Base-by-base conservation (phyloP, 306 rosid species). In the Citrullus amarus region DNA sequence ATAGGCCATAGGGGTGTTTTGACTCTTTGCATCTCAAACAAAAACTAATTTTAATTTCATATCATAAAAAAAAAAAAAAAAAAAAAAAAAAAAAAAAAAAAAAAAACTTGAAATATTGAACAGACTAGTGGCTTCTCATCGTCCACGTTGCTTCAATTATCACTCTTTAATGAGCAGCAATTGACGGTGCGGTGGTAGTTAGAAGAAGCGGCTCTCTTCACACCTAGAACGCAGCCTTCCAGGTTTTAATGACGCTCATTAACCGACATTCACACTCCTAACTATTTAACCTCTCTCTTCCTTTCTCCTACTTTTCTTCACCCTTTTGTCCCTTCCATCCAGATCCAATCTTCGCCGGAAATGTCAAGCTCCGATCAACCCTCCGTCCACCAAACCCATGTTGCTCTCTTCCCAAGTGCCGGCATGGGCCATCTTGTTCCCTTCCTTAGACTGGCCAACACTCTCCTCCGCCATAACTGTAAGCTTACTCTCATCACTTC, bases 361-460 rank as follows among this genome's bases (percentile, higher is more conserved):
- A 78, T 78, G 80, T 65, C 50, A 20, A 16, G 6, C 4, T 78
- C 74, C 61, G 59, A 46, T 9, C 44, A 61, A 5, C 7, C 20
- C 22, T 65, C 71, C 25, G 48, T 48, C 71, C 6, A 38, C 22
- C 80, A 34, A 61, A 43, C 84, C 22, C 92, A 91, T 36, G 80
- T 88, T 5, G 89, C 86, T 50, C 83, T 91, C 15, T 82, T 90
- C 46, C 91, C 91, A 17, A 83, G 83, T 36, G 84, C 94, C 8
- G 89, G 92, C 30, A 86, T 91, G 85, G 92, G 91, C 5, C 97
- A 88, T 36, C 79, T 88, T 0, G 84, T 86, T 4, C 89, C 89
- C 51, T 85, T 86, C 46, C 90, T 85, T 2, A 75, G 86, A n/a
- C 82, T 87, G 0, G 91, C 89, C 0, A 16, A 88, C 0, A 1